Base-by-base conservation (phyloP, 192 early-diverging fungal genomes). In the Mortierella hygrophila region DNA sequence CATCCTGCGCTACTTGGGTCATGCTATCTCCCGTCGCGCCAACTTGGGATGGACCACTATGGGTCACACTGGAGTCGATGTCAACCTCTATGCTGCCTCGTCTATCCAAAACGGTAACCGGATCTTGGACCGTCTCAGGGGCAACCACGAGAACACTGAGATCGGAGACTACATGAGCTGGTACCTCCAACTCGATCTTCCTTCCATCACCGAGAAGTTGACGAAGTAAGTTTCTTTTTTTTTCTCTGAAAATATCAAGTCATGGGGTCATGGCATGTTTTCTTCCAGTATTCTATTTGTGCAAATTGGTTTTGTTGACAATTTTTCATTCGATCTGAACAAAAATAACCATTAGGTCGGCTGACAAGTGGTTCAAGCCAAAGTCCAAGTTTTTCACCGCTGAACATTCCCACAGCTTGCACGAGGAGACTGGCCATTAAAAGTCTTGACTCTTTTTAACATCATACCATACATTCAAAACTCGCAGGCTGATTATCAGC, bases 51-150 rank as follows among this genome's bases (percentile, higher is more conserved):
- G 94, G 95, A 89, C 97, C 15, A 98, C 98, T 0, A 95, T 95
- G 87, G 97, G 97, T 9, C 98, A 99, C 81, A 95, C 95, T 68
- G 97, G 94, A 3, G 97, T 98, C 21, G 98, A 99, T 87, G 98
- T 99, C 16, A 99, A 93, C 35, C 79, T 96, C 16, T 96, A 94
- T 81, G 94, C 95, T 0, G 88, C 90, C 49, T 52, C 72, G 16
- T 81, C 80, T 8, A 3, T 6, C n/a, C 93, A 94, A 6, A 55
- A 71, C 15, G 80, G 79, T 6, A 89, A 83, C 23, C 52, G 78
- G 40, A 18, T 41, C n/a, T 54, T 79, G 47, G 74, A 77, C 11
- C 42, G 32, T 18, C 72, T 95, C 60, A 82, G 83, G 16, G 94
- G 94, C 32, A 93, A 86, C 81, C 89, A 93, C 81, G 95, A 96